Base-by-base conservation (phyloP, 306 rosid genomes). In the Pterocarpus santalinus region DNA sequence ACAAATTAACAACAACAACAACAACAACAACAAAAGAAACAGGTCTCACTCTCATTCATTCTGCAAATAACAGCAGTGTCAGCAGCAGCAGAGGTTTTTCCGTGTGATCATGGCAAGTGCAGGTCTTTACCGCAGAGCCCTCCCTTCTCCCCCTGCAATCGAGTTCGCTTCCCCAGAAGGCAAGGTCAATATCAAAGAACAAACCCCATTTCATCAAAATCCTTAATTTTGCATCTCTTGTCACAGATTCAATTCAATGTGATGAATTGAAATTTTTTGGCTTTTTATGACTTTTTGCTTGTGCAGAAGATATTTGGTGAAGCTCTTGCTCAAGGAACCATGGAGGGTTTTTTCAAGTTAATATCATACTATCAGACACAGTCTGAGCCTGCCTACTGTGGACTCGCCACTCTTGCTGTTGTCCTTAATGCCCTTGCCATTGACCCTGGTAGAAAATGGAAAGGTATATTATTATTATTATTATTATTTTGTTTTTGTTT, bases 381-480 rank as follows among this genome's bases (percentile, higher is more conserved):
- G 47, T 95, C 99, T 2, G 98, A 95, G 69, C 99, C 99, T 61
- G 98, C 98, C 1, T 95, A 85, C 46, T 93, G 98, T 57, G 98
- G 98, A 17, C 77, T 95, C 68, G 91, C 94, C 57, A 86, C 98
- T 1, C 93, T 95, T 17, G 82, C 99, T 5, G 83, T 90, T 75
- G 99, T 93, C 15, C 98, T 95, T 82, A 93, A 95, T 33, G 97
- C 99, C 5, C 99, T 95, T 33, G 82, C 97, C 10, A 93, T 95
- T 69, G 99, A 95, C 55, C 99, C 98, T n/a, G 96, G 99, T 33
- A 76, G 99, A 44, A 95, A 95, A 88, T 95, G 99, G 99, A 95
- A 95, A 90, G 99, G 99, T 93, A 8, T 12, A 8, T 75, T 14
- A 5, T 10, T 47, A 9, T 15, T 13, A 60, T 55, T 15, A 8